Conservation (phyloP, 2,329 filamentous ascomycete genomes). For the Coniochaeta sp. region DNA sequence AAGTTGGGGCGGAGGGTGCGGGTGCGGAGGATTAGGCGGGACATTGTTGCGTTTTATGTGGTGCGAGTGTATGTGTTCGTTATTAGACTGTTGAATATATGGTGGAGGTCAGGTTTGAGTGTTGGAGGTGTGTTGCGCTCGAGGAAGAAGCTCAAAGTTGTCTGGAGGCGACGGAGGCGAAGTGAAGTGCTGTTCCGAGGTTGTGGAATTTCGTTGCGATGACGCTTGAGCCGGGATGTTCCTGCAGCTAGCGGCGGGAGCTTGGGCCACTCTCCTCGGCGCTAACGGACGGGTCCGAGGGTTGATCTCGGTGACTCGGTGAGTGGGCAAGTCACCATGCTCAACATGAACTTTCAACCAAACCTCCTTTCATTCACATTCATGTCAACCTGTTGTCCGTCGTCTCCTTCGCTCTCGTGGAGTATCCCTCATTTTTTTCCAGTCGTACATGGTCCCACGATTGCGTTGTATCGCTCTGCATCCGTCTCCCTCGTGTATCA, state of each 20-base stretch:
- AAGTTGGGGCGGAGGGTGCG: background rate
- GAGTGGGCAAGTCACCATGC: no score
- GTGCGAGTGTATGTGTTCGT: background rate
- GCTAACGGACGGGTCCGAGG: no score
- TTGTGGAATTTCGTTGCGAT: background rate
- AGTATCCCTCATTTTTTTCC: no score
- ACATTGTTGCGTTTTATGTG: conserved; percentile 11
- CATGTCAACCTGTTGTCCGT: no score
- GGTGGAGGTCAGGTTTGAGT: background rate
- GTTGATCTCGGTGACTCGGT: no score
- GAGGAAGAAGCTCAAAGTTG: background rate
- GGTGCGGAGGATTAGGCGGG: conserved; percentile 14
- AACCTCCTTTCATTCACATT: no score
- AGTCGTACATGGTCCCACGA: no score
- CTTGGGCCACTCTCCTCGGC: no score
- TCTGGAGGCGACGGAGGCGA: background rate
- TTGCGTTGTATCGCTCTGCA: no score
- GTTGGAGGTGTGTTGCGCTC: background rate
- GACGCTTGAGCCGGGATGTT: background rate
- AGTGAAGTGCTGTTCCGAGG: background rate
- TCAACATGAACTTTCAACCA: no score
- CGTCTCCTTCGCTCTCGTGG: no score
- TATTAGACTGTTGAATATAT: background rate
- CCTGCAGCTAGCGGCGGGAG: background rate
- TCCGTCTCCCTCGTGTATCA: no score